phyloP scores from a whole-genome alignment of 2,329 filamentous ascomycete genomes.

The Apiospora kogelbergensis region DNA sequence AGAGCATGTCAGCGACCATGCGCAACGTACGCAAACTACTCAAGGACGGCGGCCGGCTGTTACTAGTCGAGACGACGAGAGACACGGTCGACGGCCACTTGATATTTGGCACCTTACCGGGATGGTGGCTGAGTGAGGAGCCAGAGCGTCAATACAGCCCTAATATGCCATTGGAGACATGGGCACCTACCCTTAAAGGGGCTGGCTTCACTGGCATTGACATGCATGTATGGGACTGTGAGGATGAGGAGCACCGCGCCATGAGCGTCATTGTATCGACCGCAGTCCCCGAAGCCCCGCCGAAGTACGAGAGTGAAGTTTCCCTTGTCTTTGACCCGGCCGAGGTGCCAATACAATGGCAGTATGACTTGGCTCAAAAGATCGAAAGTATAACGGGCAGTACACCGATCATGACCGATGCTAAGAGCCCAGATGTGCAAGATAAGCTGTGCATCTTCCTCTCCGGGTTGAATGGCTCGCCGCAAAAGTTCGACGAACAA shows the following conservation, averaged over 20 bases:
- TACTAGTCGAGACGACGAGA: conserved; percentile 21
- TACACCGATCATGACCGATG: too few species aligned
- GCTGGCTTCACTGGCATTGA: conserved; percentile 15
- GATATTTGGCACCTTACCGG: conserved; percentile 17
- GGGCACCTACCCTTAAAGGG: conserved; percentile 10
- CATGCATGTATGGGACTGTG: conserved; percentile 14
- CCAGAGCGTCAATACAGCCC: not conserved
- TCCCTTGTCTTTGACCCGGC: too few species aligned
- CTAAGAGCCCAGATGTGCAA: too few species aligned
- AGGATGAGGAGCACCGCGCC: too few species aligned
- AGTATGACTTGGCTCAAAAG: too few species aligned
- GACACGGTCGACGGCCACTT: conserved; percentile 13
- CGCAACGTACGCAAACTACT: conserved; percentile 21
- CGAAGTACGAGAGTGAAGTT: too few species aligned
- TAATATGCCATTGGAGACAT: not conserved
- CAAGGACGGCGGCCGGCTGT: conserved; percentile 20
- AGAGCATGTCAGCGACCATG: conserved; percentile 17
- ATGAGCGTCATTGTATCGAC: conserved; percentile 10
- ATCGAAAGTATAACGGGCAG: too few species aligned
- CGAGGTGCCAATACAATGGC: too few species aligned
- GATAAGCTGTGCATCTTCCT: too few species aligned
- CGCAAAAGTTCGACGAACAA: too few species aligned
- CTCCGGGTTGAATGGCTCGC: too few species aligned
- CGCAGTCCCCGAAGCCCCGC: too few species aligned
- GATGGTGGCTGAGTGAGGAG: conserved; percentile 20